Conservation (phyloP, 345 rosid genomes). For the Reutealis trisperma region DNA sequence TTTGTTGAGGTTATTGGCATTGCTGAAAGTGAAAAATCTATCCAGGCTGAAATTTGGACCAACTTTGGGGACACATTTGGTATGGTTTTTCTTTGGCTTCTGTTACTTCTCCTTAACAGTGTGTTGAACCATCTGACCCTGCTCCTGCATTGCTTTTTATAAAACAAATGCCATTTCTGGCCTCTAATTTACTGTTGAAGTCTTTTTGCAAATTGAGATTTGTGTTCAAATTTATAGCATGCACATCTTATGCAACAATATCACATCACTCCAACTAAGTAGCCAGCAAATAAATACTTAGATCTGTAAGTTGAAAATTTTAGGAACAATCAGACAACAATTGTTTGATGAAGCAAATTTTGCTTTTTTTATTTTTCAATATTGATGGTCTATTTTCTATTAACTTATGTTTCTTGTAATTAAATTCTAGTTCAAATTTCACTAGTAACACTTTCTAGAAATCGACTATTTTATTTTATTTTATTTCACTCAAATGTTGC, state of each 20-base stretch:
- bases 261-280: background rate
- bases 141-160: background rate
- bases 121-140: background rate
- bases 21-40: conserved; percentile 66
- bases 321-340: background rate
- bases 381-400: background rate
- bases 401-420: background rate
- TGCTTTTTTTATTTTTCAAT: background rate
- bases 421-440: background rate
- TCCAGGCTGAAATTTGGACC: conserved; percentile 69
- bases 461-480: background rate
- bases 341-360: background rate
- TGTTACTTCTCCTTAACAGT: background rate
- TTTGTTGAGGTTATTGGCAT: conserved; percentile 87
- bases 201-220: background rate
- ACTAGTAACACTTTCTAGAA: background rate
- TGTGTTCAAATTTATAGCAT: background rate
- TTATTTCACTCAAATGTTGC: background rate
- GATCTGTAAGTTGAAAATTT: background rate
- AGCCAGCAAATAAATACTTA: background rate
- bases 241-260: background rate
- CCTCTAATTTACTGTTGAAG: background rate
- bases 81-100: conserved; percentile 22
- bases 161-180: background rate
- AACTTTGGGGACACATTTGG: conserved; percentile 81